Evolutionary conservation across 129 eudicot species (phyloP).

Genomic region (Centaurea solstitialis): DNA sequence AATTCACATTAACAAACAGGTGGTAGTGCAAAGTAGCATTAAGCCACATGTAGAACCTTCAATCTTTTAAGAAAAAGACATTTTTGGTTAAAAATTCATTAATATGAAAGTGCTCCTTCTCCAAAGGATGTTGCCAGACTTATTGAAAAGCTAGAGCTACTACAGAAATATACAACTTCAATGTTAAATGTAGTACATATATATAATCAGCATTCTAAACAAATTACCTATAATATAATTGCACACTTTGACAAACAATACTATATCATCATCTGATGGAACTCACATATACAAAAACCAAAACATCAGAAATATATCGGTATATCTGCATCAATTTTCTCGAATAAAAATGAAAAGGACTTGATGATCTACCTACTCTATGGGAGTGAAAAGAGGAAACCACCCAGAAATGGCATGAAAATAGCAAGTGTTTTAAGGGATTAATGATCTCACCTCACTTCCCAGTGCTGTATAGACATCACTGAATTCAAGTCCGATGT

Average conservation of each 20-base stretch:
- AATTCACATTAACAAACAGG: no score
- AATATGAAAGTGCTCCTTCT: background rate
- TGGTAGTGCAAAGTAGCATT: no score
- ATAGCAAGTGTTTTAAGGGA: background rate
- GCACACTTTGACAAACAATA: no score
- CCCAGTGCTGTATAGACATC: conserved; percentile 99
- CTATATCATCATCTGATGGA: no score
- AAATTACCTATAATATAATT: no score
- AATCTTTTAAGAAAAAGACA: no score
- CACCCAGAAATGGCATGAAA: background rate
- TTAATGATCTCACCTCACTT: conserved; percentile 69
- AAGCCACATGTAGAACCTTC: no score
- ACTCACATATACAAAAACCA: no score
- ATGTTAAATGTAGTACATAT: no score
- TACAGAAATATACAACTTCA: no score
- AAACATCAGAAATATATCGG: background rate
- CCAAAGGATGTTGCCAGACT: background rate
- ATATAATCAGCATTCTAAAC: no score
- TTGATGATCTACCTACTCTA: background rate
- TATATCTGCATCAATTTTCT: background rate
- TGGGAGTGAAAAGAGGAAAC: background rate
- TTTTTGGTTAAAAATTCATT: background rate
- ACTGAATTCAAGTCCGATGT: conserved; percentile 98
- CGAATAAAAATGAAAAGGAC: background rate
- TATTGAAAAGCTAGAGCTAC: no score